Evolutionary conservation across 2,329 filamentous ascomycete genomes (phyloP), one percentile per base, ranked within the genome.

Genomic region (Torrubiella hemipterigena): DNA sequence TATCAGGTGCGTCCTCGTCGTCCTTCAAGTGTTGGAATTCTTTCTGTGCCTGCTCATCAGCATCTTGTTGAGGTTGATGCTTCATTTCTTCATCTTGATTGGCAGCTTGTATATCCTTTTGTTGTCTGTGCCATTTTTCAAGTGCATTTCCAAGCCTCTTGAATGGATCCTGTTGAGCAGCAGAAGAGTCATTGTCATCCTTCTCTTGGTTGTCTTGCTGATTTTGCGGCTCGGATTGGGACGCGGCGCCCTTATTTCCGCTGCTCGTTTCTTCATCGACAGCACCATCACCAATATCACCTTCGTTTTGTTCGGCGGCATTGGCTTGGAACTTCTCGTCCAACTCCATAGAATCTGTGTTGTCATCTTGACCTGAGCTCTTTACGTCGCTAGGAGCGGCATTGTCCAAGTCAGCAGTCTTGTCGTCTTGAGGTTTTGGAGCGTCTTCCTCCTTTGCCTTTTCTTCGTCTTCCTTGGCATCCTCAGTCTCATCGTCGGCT

Each of bases 21-120:
- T 95, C 77, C 38, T 81, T 79, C 4, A 96, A 64, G 56, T 99
- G 91, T 58, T 96, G 86, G 49, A 95, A 95, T 49, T 95, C 86
- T n/a, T 73, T 73, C 48, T 79, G 69, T 8, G 72, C 67, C 65
- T 84, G 80, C 38, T 91, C 77, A n/a, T 76, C 65, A 37, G 82
- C 73, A 41, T 59, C 56, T 12, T 42, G 40, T 7, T 39, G 25
- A 26, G 61, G 52, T 25, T 67, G 54, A 22, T 58, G 59, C 41
- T 73, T 56, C 30, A 71, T 58, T 3, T 47, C 42, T 10, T 58
- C 50, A 32, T 73, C 62, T 3, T 69, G 59, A 13, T 50, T 45
- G 5, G 55, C 50, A 35, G 80, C 69, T 49, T 71, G 63, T 44
- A 98, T 96, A 38, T 94, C 81, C 28, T 73, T 74, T 46, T 93